phyloP scores from a whole-genome alignment of 2,329 filamentous ascomycete genomes.

The Arthroderma uncinatum region DNA sequence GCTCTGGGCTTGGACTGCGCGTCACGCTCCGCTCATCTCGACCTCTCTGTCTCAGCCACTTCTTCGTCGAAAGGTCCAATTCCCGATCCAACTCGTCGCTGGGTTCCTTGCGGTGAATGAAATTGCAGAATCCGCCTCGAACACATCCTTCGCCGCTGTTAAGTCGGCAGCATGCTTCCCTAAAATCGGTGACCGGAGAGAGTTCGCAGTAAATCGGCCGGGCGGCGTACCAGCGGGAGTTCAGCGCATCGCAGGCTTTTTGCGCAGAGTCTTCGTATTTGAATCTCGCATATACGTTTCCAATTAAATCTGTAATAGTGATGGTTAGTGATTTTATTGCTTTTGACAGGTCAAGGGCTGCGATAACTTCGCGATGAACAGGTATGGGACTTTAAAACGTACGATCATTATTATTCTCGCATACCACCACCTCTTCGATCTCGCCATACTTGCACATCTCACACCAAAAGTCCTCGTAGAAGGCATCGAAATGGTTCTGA shows the following conservation, averaged over 20 bases:
- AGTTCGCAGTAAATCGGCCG: slow-evolving; percentile 97
- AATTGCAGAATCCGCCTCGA: slow-evolving; percentile 95
- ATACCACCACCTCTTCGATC: slow-evolving; percentile 93
- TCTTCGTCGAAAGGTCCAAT: slow-evolving; percentile 79
- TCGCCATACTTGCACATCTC: slow-evolving; percentile 99
- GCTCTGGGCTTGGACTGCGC: slow-evolving; percentile 78
- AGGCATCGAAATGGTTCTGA: slow-evolving; percentile 98
- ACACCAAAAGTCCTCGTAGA: slow-evolving; percentile 99
- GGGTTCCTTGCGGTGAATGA: slow-evolving; percentile 96
- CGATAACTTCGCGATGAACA: background rate
- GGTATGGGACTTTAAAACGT: slow-evolving; percentile 31
- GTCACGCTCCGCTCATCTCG: slow-evolving; percentile 71
- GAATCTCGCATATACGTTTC: slow-evolving; percentile 98
- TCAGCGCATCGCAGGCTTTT: slow-evolving; percentile 84
- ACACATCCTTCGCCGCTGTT: slow-evolving; percentile 95
- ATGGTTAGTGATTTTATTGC: slow-evolving; percentile 17
- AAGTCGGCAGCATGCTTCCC: slow-evolving; percentile 90
- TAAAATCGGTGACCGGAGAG: slow-evolving; percentile 91
- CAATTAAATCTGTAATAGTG: slow-evolving; percentile 62
- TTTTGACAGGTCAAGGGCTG: background rate
- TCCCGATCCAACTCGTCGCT: slow-evolving; percentile 79
- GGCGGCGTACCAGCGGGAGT: slow-evolving; percentile 92
- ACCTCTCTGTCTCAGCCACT: slow-evolving; percentile 81
- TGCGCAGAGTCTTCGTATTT: slow-evolving; percentile 98
- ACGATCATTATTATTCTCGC: slow-evolving; percentile 99